Percentiles rank a stretch among this genome's conserved stretches.
phyloP scores from a whole-genome alignment of 768 basidiomycete genomes.

The Boletus vermiculosoides region DNA sequence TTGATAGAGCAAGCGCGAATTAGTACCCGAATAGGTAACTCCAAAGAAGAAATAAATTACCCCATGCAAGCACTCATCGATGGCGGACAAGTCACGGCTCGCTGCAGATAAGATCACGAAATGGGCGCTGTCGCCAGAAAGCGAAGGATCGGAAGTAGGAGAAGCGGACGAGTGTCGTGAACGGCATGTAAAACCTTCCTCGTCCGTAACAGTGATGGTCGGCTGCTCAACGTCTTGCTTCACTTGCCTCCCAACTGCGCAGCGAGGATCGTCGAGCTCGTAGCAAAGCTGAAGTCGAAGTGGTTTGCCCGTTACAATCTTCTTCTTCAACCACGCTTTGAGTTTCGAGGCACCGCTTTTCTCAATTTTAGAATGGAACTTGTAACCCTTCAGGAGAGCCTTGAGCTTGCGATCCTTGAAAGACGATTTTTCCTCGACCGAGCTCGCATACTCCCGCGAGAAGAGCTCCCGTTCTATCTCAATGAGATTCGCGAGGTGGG shows the following conservation, averaged over 20 bases:
- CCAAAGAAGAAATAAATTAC: slow-evolving; percentile 39
- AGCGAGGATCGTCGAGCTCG: slow-evolving; percentile 41
- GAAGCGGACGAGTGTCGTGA: slow-evolving; percentile 7
- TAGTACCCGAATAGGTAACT: slow-evolving; percentile 6
- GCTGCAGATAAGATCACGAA: slow-evolving; percentile 52
- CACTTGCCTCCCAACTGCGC: slow-evolving; percentile 39
- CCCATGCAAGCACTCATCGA: slow-evolving; percentile 51
- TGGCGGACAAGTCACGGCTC: slow-evolving; percentile 53
- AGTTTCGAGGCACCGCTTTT: slow-evolving; percentile 47
- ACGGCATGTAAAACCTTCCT: slow-evolving; percentile 21
- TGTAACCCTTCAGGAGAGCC: slow-evolving; percentile 43
- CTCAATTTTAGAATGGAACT: slow-evolving; percentile 33
- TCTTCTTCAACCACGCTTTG: slow-evolving; percentile 65
- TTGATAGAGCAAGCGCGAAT: slow-evolving; percentile 22
- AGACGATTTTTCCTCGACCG: slow-evolving; percentile 25
- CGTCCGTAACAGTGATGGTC: slow-evolving; percentile 23
- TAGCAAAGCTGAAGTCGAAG: slow-evolving; percentile 39
- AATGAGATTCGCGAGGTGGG: slow-evolving; percentile 34
- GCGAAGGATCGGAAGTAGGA: slow-evolving; percentile 7
- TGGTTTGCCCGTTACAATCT: slow-evolving; percentile 44
- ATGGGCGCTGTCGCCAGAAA: slow-evolving; percentile 40
- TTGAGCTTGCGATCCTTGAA: slow-evolving; percentile 40
- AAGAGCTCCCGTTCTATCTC: slow-evolving; percentile 37
- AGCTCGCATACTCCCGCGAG: slow-evolving; percentile 19
- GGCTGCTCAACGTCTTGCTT: slow-evolving; percentile 27